A percentile compares a stretch with the other conserved stretches of the same genome.
These are phyloP conservation scores for Aspergillus thermomutatus DNA, from an alignment of 2,329 filamentous ascomycete genomes.

Conservation along the genomic window DNA sequence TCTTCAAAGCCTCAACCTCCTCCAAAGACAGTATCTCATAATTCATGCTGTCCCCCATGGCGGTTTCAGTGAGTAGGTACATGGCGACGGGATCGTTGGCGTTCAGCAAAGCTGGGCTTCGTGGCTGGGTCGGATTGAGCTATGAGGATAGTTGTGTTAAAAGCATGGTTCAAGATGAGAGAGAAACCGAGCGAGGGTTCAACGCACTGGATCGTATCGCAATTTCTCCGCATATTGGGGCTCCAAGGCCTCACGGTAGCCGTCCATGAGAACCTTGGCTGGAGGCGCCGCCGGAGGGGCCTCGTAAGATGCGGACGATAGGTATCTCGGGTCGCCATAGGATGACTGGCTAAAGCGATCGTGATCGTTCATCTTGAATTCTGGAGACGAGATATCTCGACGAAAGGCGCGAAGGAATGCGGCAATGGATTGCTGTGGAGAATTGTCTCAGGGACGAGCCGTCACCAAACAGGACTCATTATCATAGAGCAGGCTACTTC, in stretches of 20 bases:
- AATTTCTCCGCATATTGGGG: conserved; percentile 54
- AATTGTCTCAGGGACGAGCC: conserved; percentile 12
- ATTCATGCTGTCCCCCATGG: conserved; percentile 78
- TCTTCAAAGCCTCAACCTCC: conserved; percentile 88
- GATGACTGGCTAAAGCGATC: conserved; percentile 41
- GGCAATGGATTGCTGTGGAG: conserved; percentile 2
- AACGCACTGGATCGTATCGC: conserved; percentile 57
- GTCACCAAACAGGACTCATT: conserved; percentile 14
- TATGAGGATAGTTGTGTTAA: conserved; percentile 25
- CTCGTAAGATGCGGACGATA: conserved; percentile 33
- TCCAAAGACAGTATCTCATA: conserved; percentile 87
- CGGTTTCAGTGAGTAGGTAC: conserved; percentile 90
- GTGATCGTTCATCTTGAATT: conserved; percentile 29
- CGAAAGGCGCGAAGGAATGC: not conserved
- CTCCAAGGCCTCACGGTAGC: conserved; percentile 57
- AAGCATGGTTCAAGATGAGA: not conserved
- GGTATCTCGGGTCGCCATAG: conserved; percentile 40
- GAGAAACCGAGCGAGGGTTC: not conserved
- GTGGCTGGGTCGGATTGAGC: conserved; percentile 49
- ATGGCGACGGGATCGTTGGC: conserved; percentile 67
- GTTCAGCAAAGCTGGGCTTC: conserved; percentile 39
- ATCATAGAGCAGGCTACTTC: conserved; percentile 9
- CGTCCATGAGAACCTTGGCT: conserved; percentile 54
- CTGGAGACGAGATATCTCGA: conserved; percentile 7
- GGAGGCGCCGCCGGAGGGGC: conserved; percentile 30